phyloP scores from a whole-genome alignment of 441 rosid genomes.

The Breynia disticha region DNA sequence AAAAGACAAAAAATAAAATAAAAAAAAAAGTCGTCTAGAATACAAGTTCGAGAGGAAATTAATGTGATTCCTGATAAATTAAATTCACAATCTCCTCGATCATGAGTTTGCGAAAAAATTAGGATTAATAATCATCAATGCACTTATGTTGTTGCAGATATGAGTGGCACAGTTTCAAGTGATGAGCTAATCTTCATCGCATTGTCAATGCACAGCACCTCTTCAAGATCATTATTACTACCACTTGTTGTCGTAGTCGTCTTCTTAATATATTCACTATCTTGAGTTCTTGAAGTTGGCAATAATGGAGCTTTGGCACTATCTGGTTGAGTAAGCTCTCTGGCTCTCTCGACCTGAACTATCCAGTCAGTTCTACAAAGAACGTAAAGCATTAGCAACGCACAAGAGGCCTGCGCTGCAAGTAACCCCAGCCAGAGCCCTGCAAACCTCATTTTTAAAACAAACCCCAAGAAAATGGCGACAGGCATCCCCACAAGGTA shows the following conservation, averaged over 20 bases:
- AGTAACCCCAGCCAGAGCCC: constrained; percentile 90
- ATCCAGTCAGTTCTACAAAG: constrained; percentile 71
- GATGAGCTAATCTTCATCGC: constrained; percentile 30
- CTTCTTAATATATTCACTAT: constrained; percentile 8
- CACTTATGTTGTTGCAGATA: constrained; percentile 22
- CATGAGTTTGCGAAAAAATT: too few species aligned
- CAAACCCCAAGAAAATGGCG: constrained; percentile 56
- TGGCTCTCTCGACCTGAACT: constrained; percentile 62
- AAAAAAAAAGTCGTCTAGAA: too few species aligned
- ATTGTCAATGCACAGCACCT: constrained; percentile 23
- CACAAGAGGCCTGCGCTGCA: constrained; percentile 90
- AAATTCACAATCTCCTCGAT: too few species aligned
- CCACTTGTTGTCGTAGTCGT: too few species aligned
- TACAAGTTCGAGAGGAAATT: too few species aligned
- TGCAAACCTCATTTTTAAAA: constrained; percentile 54
- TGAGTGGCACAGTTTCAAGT: constrained; percentile 46
- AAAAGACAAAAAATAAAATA: background rate
- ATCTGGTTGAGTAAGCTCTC: constrained; percentile 32
- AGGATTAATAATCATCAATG: constrained; percentile 12
- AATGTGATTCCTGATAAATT: too few species aligned
- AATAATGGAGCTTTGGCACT: background rate
- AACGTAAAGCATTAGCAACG: constrained; percentile 60
- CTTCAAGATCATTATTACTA: constrained; percentile 23
- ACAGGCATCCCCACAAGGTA: constrained; percentile 95
- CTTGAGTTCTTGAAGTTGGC: background rate